phyloP scores from a whole-genome alignment of 1,284 basidiomycete genomes.

The Fomitopsis pinicola region DNA sequence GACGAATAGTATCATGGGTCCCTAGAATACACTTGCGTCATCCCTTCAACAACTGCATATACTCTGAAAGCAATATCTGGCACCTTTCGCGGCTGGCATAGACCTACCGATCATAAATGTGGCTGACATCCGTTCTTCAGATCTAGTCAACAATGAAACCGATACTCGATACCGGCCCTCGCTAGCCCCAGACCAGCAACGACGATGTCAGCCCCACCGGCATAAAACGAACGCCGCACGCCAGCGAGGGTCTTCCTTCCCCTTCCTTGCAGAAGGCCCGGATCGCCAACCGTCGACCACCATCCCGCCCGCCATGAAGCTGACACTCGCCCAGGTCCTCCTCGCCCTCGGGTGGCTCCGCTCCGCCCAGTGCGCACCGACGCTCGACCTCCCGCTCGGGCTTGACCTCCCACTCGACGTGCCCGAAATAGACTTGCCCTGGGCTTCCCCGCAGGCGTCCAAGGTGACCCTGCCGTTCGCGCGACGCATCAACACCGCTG shows the following conservation, averaged over 20 bases:
- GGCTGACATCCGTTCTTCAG: too few relatives aligned
- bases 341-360: neutral
- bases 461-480: slow-evolving; percentile 13
- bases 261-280: neutral
- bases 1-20: neutral
- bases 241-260: neutral
- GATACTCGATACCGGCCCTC: too few relatives aligned
- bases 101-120: too few relatives aligned
- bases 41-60: too few relatives aligned
- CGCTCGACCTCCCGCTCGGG: neutral
- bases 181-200: too few relatives aligned
- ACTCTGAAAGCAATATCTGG: too few relatives aligned
- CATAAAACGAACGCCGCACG: too few relatives aligned
- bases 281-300: neutral
- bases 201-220: too few relatives aligned
- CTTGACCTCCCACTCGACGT: neutral
- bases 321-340: neutral
- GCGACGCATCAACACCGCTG: slow-evolving; percentile 12
- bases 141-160: too few relatives aligned
- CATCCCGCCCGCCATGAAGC: neutral
- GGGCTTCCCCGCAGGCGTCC: neutral
- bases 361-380: neutral
- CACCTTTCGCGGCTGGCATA: too few relatives aligned
- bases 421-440: neutral
- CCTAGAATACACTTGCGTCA: neutral